Base-by-base conservation (phyloP, 371 early-diverging fungal genomes). In the Mortierella polycephala region DNA sequence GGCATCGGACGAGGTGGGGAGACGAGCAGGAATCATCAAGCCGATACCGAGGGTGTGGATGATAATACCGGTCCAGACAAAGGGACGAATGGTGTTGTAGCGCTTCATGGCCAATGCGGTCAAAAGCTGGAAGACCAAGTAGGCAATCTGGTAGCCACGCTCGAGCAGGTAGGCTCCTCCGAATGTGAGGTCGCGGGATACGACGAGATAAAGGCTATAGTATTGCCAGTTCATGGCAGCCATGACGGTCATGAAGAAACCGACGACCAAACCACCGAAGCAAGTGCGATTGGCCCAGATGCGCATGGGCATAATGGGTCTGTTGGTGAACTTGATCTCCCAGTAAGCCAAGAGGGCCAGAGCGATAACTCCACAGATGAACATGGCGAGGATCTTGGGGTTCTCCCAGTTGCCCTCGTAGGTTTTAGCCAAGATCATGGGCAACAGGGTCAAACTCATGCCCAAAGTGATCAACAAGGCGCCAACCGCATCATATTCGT, bases 21-120 rank as follows among this genome's bases (percentile, higher is more conserved):
- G 61, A 44, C 86, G 83, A 47, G 86, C 74, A 13, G 77, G 83
- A 47, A 86, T 85, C 86, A 86, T 85, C 7, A 85, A 49, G n/a
- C 85, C 86, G 49, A 82, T 69, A 64, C 85, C 84, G 12, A 82
- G 40, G 5, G 83, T 72, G 66, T 73, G 68, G 23, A 83, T 46
- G 13, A 73, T 52, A 41, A 82, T 72, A 61, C 86, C 86, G 52
- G 62, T 57, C 69, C 82, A 81, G 39, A 84, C 64, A 61, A 82
- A 75, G 37, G 84, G 84, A 20, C 86, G 81, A 55, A 62, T 71
- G 41, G 62, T 67, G 57, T 82, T 81, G 67, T 60, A 81, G 16
- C 74, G 74, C 60, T 74, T 82, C 82, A 86, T 83, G 20, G 75
- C n/a, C 14, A 70, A 60, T 18, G 81, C 83, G 13, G 81, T 75